Conservation (phyloP, 768 basidiomycete genomes). For the Tricholomella constricta region DNA sequence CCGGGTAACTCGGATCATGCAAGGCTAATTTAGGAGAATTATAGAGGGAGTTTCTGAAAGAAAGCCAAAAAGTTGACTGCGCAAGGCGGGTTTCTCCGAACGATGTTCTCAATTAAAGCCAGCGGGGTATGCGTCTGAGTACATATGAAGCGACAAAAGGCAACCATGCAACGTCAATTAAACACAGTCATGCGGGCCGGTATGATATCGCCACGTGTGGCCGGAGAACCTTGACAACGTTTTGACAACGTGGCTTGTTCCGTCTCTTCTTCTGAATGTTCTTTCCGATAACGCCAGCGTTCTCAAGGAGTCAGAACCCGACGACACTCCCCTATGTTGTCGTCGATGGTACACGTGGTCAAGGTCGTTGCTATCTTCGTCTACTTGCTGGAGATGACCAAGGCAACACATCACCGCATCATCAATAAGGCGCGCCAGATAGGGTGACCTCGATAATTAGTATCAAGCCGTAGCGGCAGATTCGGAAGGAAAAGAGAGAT, state of each 20-base stretch:
- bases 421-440: constrained; percentile 8
- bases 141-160: neutral
- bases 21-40: neutral
- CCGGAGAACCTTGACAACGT: constrained; percentile 36
- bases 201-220: constrained; percentile 27
- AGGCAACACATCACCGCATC: constrained; percentile 17
- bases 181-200: neutral
- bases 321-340: constrained; percentile 1
- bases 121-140: neutral
- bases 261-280: constrained; percentile 24
- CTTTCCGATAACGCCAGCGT: constrained; percentile 30
- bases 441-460: neutral
- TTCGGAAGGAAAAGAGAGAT: too few species aligned
- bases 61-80: neutral
- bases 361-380: constrained; percentile 10
- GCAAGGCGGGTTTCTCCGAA: neutral
- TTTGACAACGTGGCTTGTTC: constrained; percentile 42
- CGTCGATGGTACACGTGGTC: constrained; percentile 9
- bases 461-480: neutral
- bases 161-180: neutral
- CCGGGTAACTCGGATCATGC: constrained; percentile 2
- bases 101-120: neutral
- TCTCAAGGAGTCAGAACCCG: constrained; percentile 1
- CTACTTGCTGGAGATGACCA: constrained; percentile 9
- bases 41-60: neutral